Evolutionary conservation across 306 rosid genomes (phyloP).

Genomic region (Pyrus bretschneideri): DNA sequence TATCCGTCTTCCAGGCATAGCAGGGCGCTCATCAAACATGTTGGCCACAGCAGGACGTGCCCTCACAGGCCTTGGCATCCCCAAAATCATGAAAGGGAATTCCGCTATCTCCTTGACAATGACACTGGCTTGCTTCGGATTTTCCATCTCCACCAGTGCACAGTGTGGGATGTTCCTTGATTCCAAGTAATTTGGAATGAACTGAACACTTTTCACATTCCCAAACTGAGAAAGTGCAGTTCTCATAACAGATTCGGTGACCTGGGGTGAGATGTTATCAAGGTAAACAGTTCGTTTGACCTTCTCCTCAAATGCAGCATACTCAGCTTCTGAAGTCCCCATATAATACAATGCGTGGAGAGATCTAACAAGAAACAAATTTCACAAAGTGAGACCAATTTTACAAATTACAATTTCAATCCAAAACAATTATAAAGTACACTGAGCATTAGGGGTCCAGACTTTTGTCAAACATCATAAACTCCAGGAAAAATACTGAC

Average conservation of each 20-base stretch:
- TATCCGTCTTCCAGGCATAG: conserved; percentile 45
- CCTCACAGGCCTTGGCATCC: conserved; percentile 85
- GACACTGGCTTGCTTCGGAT: conserved; percentile 39
- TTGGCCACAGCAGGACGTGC: conserved; percentile 42
- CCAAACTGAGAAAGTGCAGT: conserved; percentile 73
- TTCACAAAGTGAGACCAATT: background rate
- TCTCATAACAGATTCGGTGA: conserved; percentile 61
- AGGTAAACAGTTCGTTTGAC: conserved; percentile 58
- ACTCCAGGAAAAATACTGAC: too few species aligned
- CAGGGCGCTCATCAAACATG: conserved; percentile 73
- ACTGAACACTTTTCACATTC: conserved; percentile 42
- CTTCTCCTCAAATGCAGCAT: conserved; percentile 58
- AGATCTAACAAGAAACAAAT: background rate
- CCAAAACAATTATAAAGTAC: background rate
- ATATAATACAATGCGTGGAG: conserved; percentile 13
- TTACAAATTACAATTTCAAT: background rate
- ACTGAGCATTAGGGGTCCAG: too few species aligned
- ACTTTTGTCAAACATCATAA: too few species aligned
- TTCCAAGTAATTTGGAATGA: conserved; percentile 59
- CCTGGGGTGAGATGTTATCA: conserved; percentile 70
- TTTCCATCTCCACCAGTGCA: conserved; percentile 71
- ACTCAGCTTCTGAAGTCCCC: conserved; percentile 42
- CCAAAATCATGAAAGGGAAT: conserved; percentile 73
- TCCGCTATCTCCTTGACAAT: conserved; percentile 26
- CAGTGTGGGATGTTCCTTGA: conserved; percentile 39